These are phyloP conservation scores for Neurospora sp. DNA, from an alignment of 495 filamentous ascomycete genomes.

Conservation along the genomic window DNA sequence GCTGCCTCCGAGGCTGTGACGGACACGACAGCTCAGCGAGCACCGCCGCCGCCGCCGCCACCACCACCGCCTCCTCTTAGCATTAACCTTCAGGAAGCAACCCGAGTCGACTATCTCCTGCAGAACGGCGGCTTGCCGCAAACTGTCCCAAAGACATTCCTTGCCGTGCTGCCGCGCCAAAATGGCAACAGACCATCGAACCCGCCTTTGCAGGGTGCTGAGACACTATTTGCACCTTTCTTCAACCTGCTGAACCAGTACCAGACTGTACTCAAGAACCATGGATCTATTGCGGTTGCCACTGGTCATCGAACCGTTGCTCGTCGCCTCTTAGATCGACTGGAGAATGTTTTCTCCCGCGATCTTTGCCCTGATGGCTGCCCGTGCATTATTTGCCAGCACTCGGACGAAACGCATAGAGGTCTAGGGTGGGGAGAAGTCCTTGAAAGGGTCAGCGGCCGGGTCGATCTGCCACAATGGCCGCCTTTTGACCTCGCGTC, in stretches of 20 bases:
- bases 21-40: neutral
- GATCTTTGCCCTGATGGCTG: slow-evolving; percentile 80
- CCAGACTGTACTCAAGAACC: slow-evolving; percentile 62
- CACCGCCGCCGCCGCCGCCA: slow-evolving; percentile 46
- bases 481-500: slow-evolving; percentile 71
- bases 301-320: slow-evolving; percentile 93
- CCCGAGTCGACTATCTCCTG: slow-evolving; percentile 81
- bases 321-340: slow-evolving; percentile 79
- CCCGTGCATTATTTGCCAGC: slow-evolving; percentile 62
- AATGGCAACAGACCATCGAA: slow-evolving; percentile 39
- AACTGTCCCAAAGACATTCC: slow-evolving; percentile 54
- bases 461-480: slow-evolving; percentile 75
- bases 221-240: slow-evolving; percentile 66
- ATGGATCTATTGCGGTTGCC: slow-evolving; percentile 86
- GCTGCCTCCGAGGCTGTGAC: slow-evolving; percentile 29
- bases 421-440: slow-evolving; percentile 97
- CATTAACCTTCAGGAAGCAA: slow-evolving; percentile 48
- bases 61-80: slow-evolving; percentile 71
- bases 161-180: slow-evolving; percentile 42
- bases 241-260: slow-evolving; percentile 79
- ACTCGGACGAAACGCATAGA: slow-evolving; percentile 41
- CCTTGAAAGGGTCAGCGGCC: slow-evolving; percentile 80
- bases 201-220: slow-evolving; percentile 45
- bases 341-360: slow-evolving; percentile 87
- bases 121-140: slow-evolving; percentile 70